Evolutionary conservation across 148 eudicot genomes (phyloP), one percentile per base, ranked within the genome.

Genomic region (Nepenthes mirabilis): DNA sequence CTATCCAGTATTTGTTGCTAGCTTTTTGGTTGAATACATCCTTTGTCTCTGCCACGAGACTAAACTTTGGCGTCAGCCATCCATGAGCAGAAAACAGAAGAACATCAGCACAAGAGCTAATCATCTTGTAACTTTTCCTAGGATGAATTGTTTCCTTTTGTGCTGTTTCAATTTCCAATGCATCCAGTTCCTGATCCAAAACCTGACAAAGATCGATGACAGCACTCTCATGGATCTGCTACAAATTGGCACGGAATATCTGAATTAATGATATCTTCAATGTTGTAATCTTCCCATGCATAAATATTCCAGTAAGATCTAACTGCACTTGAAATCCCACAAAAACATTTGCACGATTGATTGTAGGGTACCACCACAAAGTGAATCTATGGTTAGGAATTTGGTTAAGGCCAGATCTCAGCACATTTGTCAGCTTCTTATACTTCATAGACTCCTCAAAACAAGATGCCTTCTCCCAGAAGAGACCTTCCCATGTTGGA

Each of bases 401-500:
- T 72, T 93, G 99, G 61, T 93, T 93, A 60, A 93, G 83, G 56
- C 99, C 99, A 59, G 99, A 93, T 82, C 99, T 75, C 68, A 89
- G 99, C 11, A 97, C 99, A 78, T 93, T 93, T 0, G 99, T 93
- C 74, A 93, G 71, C 72, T 93, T 93, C 72, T 93, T 93, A 51
- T 93, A 93, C 77, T 93, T 93, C 99, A 93, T 93, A 36, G 99
- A 93, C 81, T 93, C 99, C 86, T 93, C 99, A 68, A 93, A 93
- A 67, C 99, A 97, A 51, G 99, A 93, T 67, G 99, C 99, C 71
- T 93, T 93, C 76, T 93, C 99, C 99, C 99, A 93, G 71, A 93
- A 93, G 59, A 93, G 97, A 82, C 99, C 99, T 78, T 93, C 99
- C 99, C 99, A 93, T 37, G 99, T 93, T 9, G 99, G 99, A 74